phyloP scores from a whole-genome alignment of 2,329 filamentous ascomycete genomes.

The Paradendryphiella salina region DNA sequence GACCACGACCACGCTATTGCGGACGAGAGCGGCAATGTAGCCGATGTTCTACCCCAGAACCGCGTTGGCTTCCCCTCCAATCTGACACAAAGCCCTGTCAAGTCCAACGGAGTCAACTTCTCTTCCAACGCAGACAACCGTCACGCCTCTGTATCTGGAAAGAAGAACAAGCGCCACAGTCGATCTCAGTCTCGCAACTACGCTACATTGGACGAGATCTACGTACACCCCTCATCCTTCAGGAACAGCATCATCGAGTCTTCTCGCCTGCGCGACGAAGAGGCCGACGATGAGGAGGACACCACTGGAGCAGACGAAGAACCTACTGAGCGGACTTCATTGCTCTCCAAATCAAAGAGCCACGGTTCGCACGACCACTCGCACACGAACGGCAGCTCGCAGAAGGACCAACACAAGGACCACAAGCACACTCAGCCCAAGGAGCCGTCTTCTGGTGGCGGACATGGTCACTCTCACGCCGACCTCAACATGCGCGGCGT shows the following conservation, averaged over 20 bases:
- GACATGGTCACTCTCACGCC: slow-evolving; percentile 75
- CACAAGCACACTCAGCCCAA: slow-evolving; percentile 83
- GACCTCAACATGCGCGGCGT: slow-evolving; percentile 93
- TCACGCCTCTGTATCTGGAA: slow-evolving; percentile 35
- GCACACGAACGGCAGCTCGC: slow-evolving; percentile 19
- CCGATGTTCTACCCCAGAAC: slow-evolving; percentile 66
- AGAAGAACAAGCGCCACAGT: slow-evolving; percentile 59
- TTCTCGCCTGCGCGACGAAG: slow-evolving; percentile 62
- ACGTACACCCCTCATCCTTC: slow-evolving; percentile 87
- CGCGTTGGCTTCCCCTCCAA: slow-evolving; percentile 56
- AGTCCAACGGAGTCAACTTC: slow-evolving; percentile 23
- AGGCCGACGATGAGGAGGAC: slow-evolving; percentile 59
- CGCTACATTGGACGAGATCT: slow-evolving; percentile 67
- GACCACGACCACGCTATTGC: slow-evolving; percentile 51
- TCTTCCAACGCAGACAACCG: slow-evolving; percentile 20
- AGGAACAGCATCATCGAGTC: slow-evolving; percentile 89
- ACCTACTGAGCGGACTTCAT: slow-evolving; percentile 46
- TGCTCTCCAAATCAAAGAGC: slow-evolving; percentile 43
- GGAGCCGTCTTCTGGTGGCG: slow-evolving; percentile 60
- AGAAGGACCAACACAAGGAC: slow-evolving; percentile 58
- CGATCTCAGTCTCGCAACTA: slow-evolving; percentile 61
- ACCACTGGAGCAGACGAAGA: slow-evolving; percentile 49
- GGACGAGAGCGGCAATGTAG: slow-evolving; percentile 62
- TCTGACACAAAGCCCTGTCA: slow-evolving; percentile 16
- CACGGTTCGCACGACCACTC: slow-evolving; percentile 16